These are phyloP conservation scores for Lomentospora prolificans DNA, from an alignment of 2,329 filamentous ascomycete species.

Conservation along the genomic window DNA sequence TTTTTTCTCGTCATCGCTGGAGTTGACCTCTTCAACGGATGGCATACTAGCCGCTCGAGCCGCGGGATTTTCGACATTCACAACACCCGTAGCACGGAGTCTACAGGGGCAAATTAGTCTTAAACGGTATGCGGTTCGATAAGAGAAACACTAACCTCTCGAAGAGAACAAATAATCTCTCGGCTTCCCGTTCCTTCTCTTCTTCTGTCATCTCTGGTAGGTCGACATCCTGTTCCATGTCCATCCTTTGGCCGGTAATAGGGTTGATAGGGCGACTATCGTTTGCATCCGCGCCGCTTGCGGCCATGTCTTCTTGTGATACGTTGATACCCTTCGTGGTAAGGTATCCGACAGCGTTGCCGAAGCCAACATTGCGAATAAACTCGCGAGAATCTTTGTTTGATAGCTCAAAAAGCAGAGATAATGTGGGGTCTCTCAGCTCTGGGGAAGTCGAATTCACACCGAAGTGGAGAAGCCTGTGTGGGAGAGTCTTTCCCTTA, in stretches of 20 bases:
- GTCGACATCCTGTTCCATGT: conserved; percentile 51
- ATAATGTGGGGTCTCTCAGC: conserved; percentile 63
- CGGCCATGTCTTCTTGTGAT: conserved; percentile 11
- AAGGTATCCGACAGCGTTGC: conserved; percentile 83
- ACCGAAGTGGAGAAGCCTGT: conserved; percentile 67
- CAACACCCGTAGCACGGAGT: conserved; percentile 63
- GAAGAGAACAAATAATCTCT: conserved; percentile 81
- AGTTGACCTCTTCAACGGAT: conserved; percentile 38
- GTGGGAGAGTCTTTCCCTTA: conserved; percentile 61
- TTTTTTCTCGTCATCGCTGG: conserved; percentile 10
- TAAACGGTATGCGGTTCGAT: too few relatives aligned
- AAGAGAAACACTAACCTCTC: conserved; percentile 72
- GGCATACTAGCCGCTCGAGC: conserved; percentile 60
- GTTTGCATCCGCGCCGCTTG: conserved; percentile 21
- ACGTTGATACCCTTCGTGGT: conserved; percentile 37
- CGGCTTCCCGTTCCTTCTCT: conserved; percentile 87
- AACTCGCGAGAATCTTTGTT: conserved; percentile 70
- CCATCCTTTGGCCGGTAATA: conserved; percentile 74
- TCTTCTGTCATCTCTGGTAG: conserved; percentile 73
- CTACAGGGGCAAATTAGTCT: too few relatives aligned
- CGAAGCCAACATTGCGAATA: conserved; percentile 88
- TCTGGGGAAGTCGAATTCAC: conserved; percentile 63
- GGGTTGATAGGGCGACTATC: conserved; percentile 55
- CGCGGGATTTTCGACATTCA: conserved; percentile 72
- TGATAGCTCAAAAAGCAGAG: conserved; percentile 79